Evolutionary conservation across 2,329 filamentous ascomycete genomes (phyloP).

Genomic region (Trichoderma atroviride): DNA sequence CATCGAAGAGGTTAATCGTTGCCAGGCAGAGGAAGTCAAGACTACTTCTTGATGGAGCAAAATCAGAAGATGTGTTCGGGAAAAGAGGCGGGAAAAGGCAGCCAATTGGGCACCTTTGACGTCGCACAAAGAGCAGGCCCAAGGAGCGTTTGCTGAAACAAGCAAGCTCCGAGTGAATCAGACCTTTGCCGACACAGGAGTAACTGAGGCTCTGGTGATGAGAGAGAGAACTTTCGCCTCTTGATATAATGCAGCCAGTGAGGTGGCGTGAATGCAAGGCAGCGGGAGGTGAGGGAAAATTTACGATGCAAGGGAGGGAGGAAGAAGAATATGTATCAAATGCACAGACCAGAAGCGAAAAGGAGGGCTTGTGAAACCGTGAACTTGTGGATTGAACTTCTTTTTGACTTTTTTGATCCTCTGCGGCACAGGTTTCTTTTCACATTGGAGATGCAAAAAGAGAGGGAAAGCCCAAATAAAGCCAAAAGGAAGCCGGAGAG

Average conservation of each 20-base stretch:
- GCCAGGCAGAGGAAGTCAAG: not conserved
- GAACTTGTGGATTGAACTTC: not conserved
- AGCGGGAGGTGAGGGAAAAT: not conserved
- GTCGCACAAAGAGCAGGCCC: constrained; percentile 3
- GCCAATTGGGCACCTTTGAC: not conserved
- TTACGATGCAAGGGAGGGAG: constrained; percentile 13
- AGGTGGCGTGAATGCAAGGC: constrained; percentile 20
- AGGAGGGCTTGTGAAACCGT: not conserved
- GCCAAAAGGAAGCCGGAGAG: not conserved
- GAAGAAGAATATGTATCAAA: not conserved
- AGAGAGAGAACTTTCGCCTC: not conserved
- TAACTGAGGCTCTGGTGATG: not conserved
- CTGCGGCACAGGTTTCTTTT: not conserved
- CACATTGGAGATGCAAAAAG: not conserved
- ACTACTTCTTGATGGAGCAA: not conserved
- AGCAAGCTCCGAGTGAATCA: not conserved
- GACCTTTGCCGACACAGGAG: not conserved
- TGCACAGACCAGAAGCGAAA: not conserved
- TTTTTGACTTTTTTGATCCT: not conserved
- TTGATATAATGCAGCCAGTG: constrained; percentile 1
- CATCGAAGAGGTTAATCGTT: not conserved
- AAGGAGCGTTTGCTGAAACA: constrained; percentile 1
- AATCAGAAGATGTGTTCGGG: not conserved
- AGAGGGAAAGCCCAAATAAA: not conserved
- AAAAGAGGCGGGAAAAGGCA: not conserved